phyloP scores from a whole-genome alignment of 1,284 basidiomycete genomes.

The Ustilago tritici region DNA sequence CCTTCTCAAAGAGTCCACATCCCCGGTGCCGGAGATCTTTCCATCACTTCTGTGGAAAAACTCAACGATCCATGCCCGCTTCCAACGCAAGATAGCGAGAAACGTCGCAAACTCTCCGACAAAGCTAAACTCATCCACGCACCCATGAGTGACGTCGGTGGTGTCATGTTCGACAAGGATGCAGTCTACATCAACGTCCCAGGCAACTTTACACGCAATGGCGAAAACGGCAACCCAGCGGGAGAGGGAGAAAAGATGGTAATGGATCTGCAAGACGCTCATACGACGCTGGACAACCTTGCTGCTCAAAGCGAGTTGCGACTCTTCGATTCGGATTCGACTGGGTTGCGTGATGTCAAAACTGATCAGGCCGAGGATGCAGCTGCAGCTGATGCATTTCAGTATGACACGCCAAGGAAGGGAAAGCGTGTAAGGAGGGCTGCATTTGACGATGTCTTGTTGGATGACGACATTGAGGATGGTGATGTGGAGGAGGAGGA shows the following conservation, averaged over 20 bases:
- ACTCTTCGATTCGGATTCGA: slow-evolving; percentile 82
- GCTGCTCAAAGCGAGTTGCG: slow-evolving; percentile 84
- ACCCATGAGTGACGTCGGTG: slow-evolving; percentile 98
- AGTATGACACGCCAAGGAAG: slow-evolving; percentile 12
- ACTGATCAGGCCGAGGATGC: slow-evolving; percentile 7
- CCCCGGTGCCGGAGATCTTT: slow-evolving; percentile 88
- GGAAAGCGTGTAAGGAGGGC: slow-evolving; percentile 55
- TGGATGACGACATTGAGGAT: slow-evolving; percentile 68
- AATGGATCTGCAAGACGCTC: slow-evolving; percentile 90
- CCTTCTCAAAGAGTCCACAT: slow-evolving; percentile 87
- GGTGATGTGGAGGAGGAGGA: slow-evolving; percentile 59
- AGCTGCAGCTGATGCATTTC: slow-evolving; percentile 11
- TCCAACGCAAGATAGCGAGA: slow-evolving; percentile 91
- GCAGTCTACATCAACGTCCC: slow-evolving; percentile 98
- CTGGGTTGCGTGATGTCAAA: slow-evolving; percentile 31
- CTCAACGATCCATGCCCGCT: slow-evolving; percentile 94
- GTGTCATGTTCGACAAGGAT: slow-evolving; percentile 97
- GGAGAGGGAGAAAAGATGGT: slow-evolving; percentile 97
- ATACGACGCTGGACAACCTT: slow-evolving; percentile 83
- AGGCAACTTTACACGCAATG: slow-evolving; percentile 82
- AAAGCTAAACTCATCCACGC: slow-evolving; percentile 96
- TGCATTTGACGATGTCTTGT: slow-evolving; percentile 60
- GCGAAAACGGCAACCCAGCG: slow-evolving; percentile 73
- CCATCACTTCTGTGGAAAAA: slow-evolving; percentile 79
- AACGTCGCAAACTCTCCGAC: slow-evolving; percentile 90